Evolutionary conservation across 148 eudicot genomes (phyloP), one percentile per base, ranked within the genome.

Genomic region (Polygonum maritimum): DNA sequence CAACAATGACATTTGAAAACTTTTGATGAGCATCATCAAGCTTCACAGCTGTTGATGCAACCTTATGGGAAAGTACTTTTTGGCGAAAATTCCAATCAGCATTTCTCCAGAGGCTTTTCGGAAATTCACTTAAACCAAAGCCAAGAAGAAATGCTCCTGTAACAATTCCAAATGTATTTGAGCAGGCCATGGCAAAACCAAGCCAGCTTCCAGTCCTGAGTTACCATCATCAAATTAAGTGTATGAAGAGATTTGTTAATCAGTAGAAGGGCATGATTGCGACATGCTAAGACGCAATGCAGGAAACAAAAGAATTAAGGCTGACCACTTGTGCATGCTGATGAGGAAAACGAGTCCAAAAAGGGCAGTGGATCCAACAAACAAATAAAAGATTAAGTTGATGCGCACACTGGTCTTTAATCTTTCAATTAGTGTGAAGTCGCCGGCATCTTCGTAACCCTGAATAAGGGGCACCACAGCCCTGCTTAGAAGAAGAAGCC

Each of bases 371-470:
- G 88, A 82, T 71, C 98, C 98, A 86, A 94, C 87, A 69, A 89
- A 84, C 65, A 88, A 81, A 84, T 94, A 94, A 86, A 92, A 94
- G 60, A 92, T 73, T 76, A 94, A 84, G 85, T 94, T 94, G 49
- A 83, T 91, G 79, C 85, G 98, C 19, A 92, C 84, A 78, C 98
- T 94, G 45, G 97, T 90, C 89, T 86, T 94, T 71, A 94, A 79
- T 85, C 94, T 90, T 81, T 89, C 98, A 49, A 74, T 80, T 83
- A 92, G 71, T 19, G 92, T 90, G 76, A 94, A 94, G 77, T 94
- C 98, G 74, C 98, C 98, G 78, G 98, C 97, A 82, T 94, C 98
- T 89, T 94, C 98, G 83, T 82, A 94, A 81, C 94, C 98, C 87
- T 94, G 97, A 77, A 94, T 85, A 81, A 94, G 96, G 85, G 98